These are phyloP conservation scores for Didymella sp. DNA, from an alignment of 2,329 filamentous ascomycete genomes.

Conservation along the genomic window DNA sequence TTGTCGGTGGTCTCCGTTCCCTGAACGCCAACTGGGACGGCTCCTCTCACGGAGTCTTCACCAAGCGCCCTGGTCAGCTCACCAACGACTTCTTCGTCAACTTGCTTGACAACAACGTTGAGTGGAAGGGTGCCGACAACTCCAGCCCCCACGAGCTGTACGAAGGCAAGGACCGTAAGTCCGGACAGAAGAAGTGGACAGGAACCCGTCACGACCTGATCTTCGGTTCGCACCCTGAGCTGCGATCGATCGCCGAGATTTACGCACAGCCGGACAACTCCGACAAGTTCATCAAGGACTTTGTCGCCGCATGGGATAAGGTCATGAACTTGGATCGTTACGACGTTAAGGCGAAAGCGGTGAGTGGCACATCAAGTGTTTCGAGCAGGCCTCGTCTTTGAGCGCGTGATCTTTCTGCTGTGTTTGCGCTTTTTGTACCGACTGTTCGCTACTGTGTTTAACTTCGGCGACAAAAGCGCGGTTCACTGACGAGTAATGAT, in stretches of 20 bases:
- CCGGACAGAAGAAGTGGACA: slow-evolving; percentile 71
- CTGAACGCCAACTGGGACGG: slow-evolving; percentile 76
- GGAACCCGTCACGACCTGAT: slow-evolving; percentile 73
- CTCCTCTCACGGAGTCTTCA: slow-evolving; percentile 71
- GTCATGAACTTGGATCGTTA: slow-evolving; percentile 77
- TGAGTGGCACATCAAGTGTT: slow-evolving; percentile 39
- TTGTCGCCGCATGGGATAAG: slow-evolving; percentile 75
- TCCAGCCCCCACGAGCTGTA: slow-evolving; percentile 60
- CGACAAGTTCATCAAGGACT: slow-evolving; percentile 74
- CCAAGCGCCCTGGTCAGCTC: slow-evolving; percentile 69
- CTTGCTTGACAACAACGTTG: slow-evolving; percentile 70
- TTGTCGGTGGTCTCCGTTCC: slow-evolving; percentile 74
- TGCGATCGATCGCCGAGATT: slow-evolving; percentile 73
- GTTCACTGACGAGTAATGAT: slow-evolving; percentile 32
- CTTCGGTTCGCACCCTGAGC: slow-evolving; percentile 76
- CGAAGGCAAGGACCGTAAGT: slow-evolving; percentile 70
- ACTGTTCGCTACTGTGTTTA: slow-evolving; percentile 12
- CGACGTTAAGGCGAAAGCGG: slow-evolving; percentile 55
- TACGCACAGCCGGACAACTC: slow-evolving; percentile 67
- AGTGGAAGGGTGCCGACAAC: slow-evolving; percentile 65
- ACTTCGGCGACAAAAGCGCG: slow-evolving; percentile 17
- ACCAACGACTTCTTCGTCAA: slow-evolving; percentile 86
- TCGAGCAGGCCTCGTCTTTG: slow-evolving; percentile 37
- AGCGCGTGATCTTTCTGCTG: slow-evolving; percentile 21
- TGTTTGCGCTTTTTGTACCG: slow-evolving; percentile 19